phyloP scores from a whole-genome alignment of 1,284 basidiomycete species.

The Polyporus tsugae region DNA sequence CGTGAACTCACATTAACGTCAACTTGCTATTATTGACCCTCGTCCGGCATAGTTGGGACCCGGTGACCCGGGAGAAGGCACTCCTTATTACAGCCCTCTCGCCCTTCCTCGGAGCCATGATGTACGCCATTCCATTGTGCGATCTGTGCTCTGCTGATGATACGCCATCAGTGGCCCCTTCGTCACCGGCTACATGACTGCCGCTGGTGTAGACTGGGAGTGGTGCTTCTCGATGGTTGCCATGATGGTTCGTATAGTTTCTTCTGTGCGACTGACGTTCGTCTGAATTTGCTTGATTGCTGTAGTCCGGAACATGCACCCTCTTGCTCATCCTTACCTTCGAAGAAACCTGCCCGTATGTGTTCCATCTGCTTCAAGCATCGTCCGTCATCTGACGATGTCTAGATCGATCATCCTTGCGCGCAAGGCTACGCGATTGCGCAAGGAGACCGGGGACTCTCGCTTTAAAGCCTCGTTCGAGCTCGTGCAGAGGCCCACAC shows the following conservation, averaged over 20 bases:
- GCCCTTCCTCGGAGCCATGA: slow-evolving; percentile 72
- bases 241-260: slow-evolving; percentile 59
- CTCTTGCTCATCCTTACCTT: slow-evolving; percentile 68
- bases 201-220: slow-evolving; percentile 61
- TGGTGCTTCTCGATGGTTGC: slow-evolving; percentile 83
- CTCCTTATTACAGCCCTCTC: slow-evolving; percentile 46
- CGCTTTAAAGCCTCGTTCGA: slow-evolving; percentile 54
- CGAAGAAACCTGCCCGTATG: slow-evolving; percentile 74
- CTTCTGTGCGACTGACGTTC: neutral
- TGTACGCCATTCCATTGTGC: slow-evolving; percentile 9
- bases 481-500: slow-evolving; percentile 35
- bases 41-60: slow-evolving; percentile 41
- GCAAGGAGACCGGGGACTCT: slow-evolving; percentile 57
- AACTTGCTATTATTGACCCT: slow-evolving; percentile 27
- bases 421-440: slow-evolving; percentile 39
- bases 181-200: slow-evolving; percentile 62
- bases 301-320: slow-evolving; percentile 47
- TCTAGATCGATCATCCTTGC: slow-evolving; percentile 55
- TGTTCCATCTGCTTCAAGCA: neutral
- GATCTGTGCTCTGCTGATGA: neutral
- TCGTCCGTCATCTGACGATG: neutral
- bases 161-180: slow-evolving; percentile 56
- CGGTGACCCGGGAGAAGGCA: slow-evolving; percentile 30
- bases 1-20: neutral
- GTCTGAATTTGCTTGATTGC: neutral